Conservation (phyloP, 2,329 filamentous ascomycete genomes). For the Pseudogymnoascus pannorum region DNA sequence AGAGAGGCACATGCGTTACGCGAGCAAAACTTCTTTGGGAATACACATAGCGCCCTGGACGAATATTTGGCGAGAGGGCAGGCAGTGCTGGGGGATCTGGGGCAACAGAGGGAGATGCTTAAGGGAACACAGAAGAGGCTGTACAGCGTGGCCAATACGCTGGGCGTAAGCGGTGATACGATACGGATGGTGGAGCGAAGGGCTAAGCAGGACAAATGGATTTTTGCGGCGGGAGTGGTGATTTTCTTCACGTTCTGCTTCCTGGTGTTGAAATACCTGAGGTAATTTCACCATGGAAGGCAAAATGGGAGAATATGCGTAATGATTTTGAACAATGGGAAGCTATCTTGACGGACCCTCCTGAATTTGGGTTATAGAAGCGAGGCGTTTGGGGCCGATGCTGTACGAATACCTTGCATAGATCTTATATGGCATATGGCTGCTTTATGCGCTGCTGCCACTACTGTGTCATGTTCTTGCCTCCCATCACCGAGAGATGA, state of each 20-base stretch:
- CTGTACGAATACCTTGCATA: conserved; percentile 2
- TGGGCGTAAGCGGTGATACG: conserved; percentile 90
- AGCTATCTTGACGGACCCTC: neutral
- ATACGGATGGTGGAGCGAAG: conserved; percentile 93
- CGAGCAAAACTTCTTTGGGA: conserved; percentile 81
- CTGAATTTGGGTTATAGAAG: neutral
- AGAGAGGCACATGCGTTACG: conserved; percentile 78
- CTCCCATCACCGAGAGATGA: neutral
- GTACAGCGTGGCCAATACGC: conserved; percentile 87
- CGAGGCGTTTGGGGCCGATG: conserved; percentile 1
- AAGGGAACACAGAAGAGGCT: conserved; percentile 89
- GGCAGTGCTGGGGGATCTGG: conserved; percentile 81
- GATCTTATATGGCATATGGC: neutral
- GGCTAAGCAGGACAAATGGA: conserved; percentile 95
- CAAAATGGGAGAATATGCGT: neutral
- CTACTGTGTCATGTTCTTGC: neutral
- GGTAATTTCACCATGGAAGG: conserved; percentile 36
- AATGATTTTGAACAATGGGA: neutral
- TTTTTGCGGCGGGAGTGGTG: conserved; percentile 81
- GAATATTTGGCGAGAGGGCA: conserved; percentile 90
- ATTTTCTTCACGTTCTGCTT: conserved; percentile 90
- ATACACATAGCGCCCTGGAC: conserved; percentile 78
- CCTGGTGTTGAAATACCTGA: conserved; percentile 77
- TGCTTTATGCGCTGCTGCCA: neutral
- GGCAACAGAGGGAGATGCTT: conserved; percentile 85